These are phyloP conservation scores for Epichloe baconii DNA, from an alignment of 2,329 filamentous ascomycete genomes.

Conservation along the genomic window DNA sequence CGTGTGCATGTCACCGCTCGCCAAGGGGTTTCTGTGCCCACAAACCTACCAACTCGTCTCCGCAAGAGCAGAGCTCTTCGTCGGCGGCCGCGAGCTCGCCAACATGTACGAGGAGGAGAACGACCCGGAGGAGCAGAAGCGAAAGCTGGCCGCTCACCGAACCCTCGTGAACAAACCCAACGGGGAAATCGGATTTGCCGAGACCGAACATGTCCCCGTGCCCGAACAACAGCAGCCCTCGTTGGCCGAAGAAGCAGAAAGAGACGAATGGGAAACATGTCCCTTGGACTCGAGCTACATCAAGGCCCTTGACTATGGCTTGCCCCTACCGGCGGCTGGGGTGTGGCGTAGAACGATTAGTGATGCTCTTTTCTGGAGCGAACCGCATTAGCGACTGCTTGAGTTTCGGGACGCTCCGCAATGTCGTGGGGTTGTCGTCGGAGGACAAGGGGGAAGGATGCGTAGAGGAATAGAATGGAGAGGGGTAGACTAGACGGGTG, in stretches of 20 bases:
- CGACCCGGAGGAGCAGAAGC: slow-evolving; percentile 70
- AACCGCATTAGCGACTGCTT: slow-evolving; percentile 75
- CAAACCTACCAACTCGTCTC: slow-evolving; percentile 58
- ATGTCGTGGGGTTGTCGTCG: slow-evolving; percentile 42
- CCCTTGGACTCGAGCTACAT: slow-evolving; percentile 69
- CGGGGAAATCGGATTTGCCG: slow-evolving; percentile 19
- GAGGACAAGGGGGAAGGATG: slow-evolving; percentile 12
- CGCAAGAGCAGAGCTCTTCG: slow-evolving; percentile 75
- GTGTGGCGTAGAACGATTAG: slow-evolving; percentile 77
- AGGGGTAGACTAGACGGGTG: no score
- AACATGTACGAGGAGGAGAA: slow-evolving; percentile 99
- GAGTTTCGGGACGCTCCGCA: slow-evolving; percentile 73
- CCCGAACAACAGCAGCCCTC: slow-evolving; percentile 19
- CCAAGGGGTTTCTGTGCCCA: slow-evolving; percentile 70
- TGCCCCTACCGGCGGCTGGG: slow-evolving; percentile 97
- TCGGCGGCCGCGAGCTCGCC: slow-evolving; percentile 67
- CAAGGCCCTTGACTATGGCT: slow-evolving; percentile 69
- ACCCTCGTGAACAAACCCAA: slow-evolving; percentile 22
- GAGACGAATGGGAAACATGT: slow-evolving; percentile 31
- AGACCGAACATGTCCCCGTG: background rate
- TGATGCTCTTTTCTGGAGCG: slow-evolving; percentile 77
- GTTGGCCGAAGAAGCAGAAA: slow-evolving; percentile 20
- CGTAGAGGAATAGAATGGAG: background rate
- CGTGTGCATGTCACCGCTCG: slow-evolving; percentile 77
- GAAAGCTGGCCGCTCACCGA: slow-evolving; percentile 58